Conservation (phyloP, 2,329 filamentous ascomycete species). For the Penicillium sp. region DNA sequence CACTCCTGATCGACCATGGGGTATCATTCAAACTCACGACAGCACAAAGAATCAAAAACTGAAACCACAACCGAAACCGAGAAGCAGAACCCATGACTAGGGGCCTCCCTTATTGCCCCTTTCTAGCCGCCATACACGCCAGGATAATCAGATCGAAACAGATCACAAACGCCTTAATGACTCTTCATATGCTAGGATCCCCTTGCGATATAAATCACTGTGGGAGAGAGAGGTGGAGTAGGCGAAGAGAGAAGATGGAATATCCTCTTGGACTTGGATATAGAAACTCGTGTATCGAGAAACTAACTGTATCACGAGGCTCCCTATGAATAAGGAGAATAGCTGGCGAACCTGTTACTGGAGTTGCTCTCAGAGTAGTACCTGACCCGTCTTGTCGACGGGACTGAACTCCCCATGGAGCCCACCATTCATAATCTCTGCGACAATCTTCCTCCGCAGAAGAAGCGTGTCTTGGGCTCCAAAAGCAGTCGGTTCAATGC, state of each 20-base stretch:
- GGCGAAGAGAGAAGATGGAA: background rate
- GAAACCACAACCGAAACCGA: background rate
- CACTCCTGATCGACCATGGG: conserved; percentile 11
- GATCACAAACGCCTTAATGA: conserved; percentile 6
- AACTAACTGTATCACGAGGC: background rate
- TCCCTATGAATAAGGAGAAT: background rate
- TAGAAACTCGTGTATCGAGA: background rate
- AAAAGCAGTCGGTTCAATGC: conserved; percentile 42
- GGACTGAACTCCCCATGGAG: conserved; percentile 42
- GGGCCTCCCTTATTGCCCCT: conserved; percentile 2
- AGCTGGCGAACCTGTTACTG: background rate
- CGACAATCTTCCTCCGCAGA: conserved; percentile 45
- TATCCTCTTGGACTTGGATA: background rate
- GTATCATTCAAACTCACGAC: conserved; percentile 24
- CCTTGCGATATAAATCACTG: background rate
- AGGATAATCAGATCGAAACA: conserved; percentile 1
- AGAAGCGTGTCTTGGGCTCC: conserved; percentile 37
- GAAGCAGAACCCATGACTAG: background rate
- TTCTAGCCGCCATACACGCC: conserved; percentile 18
- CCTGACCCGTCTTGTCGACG: conserved; percentile 14
- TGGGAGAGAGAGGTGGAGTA: background rate
- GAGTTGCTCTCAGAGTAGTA: conserved; percentile 20
- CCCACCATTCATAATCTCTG: conserved; percentile 44
- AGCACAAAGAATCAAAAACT: conserved; percentile 5
- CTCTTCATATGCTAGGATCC: background rate